phyloP scores from a whole-genome alignment of 1,284 basidiomycete genomes.

The Apiotrichum sp. region DNA sequence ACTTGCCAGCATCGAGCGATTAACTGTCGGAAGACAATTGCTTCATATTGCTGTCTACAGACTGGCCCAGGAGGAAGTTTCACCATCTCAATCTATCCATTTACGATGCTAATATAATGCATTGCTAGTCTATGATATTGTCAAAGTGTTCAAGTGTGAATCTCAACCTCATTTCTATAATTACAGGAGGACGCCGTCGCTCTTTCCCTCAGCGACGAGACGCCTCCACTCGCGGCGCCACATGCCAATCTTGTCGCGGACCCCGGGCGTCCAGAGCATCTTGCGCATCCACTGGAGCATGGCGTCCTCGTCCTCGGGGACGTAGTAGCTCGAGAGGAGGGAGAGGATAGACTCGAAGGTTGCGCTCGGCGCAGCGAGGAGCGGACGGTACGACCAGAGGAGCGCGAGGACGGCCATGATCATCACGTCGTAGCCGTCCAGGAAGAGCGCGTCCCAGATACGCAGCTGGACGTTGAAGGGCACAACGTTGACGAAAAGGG shows the following conservation, averaged over 20 bases:
- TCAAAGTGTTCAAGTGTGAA: neutral
- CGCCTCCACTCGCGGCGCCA: constrained; percentile 47
- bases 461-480: constrained; percentile 92
- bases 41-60: too few relatives aligned
- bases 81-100: too few relatives aligned
- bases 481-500: constrained; percentile 89
- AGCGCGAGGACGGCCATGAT: constrained; percentile 77
- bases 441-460: constrained; percentile 86
- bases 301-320: constrained; percentile 77
- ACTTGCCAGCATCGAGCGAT: too few relatives aligned
- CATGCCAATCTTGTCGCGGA: constrained; percentile 60
- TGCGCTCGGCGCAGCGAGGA: constrained; percentile 46
- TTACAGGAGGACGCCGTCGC: constrained; percentile 25
- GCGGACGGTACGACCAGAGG: constrained; percentile 66
- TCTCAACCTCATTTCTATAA: neutral
- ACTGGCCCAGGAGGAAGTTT: too few relatives aligned
- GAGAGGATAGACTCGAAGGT: constrained; percentile 87
- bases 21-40: too few relatives aligned
- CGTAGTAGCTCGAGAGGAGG: constrained; percentile 81
- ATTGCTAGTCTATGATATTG: neutral
- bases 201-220: constrained; percentile 32
- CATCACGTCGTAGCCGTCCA: constrained; percentile 86
- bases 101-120: neutral
- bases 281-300: constrained; percentile 73
- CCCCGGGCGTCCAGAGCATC: constrained; percentile 62